Percentiles rank a stretch among this genome's conserved stretches.
phyloP scores from a whole-genome alignment of 164 flowering plant species.

The Amborella trichopoda region DNA sequence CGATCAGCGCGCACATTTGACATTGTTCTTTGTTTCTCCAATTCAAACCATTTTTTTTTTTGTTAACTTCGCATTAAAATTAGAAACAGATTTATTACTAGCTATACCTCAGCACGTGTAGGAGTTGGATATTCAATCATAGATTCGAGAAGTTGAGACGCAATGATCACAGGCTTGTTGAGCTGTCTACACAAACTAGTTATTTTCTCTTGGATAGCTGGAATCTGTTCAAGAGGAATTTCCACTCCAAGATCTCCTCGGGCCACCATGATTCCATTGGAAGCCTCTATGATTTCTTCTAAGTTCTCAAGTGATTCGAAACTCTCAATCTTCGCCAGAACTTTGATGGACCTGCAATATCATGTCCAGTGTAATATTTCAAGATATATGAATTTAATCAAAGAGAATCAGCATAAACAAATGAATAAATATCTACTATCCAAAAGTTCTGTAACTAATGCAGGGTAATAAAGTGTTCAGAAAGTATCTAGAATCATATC shows the following conservation, averaged over 20 bases:
- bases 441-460: too few species aligned
- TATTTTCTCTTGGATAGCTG: constrained; percentile 57
- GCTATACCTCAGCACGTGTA: constrained; percentile 83
- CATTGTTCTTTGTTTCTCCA: too few species aligned
- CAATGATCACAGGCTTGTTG: constrained; percentile 89
- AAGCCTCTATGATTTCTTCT: constrained; percentile 63
- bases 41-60: too few species aligned
- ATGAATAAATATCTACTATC: too few species aligned
- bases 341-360: constrained; percentile 35
- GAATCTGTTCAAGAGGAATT: constrained; percentile 82
- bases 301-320: constrained; percentile 59
- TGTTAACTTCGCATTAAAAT: too few species aligned
- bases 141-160: constrained; percentile 91
- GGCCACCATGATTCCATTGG: constrained; percentile 93
- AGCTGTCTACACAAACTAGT: constrained; percentile 51
- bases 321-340: constrained; percentile 83
- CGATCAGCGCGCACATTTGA: too few species aligned
- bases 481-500: background rate
- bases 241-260: constrained; percentile 93
- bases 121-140: constrained; percentile 93
- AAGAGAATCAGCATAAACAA: too few species aligned
- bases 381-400: too few species aligned
- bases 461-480: too few species aligned
- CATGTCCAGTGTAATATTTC: too few species aligned
- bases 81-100: background rate